Percentiles rank a stretch among this genome's conserved stretches.
Evolutionary conservation across 139 green algal genomes (phyloP).

Genomic region (Coelastrella sp.): DNA sequence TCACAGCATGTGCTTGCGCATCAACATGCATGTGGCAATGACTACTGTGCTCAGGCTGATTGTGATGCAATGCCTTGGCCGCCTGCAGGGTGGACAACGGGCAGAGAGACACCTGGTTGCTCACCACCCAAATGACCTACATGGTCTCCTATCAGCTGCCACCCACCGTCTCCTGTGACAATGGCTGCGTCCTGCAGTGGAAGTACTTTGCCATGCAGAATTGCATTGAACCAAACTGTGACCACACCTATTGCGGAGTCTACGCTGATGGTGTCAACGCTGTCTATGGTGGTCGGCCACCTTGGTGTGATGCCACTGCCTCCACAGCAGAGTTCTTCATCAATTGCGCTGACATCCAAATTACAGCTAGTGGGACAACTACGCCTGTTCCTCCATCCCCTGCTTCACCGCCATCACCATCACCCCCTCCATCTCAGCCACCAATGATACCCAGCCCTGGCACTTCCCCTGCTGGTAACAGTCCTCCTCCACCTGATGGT

Average conservation of each 20-base stretch:
- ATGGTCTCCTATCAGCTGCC: constrained; percentile 38
- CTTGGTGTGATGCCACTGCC: constrained; percentile 3
- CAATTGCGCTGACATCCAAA: constrained; percentile 35
- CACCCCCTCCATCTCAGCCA: no score
- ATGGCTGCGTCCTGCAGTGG: constrained; percentile 45
- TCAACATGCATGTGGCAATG: neutral
- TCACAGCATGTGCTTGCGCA: neutral
- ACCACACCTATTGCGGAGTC: constrained; percentile 27
- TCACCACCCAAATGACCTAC: neutral
- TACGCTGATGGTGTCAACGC: constrained; percentile 10
- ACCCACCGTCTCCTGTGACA: neutral
- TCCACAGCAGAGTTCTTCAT: constrained; percentile 22
- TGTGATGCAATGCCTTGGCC: neutral
- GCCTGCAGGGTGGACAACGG: constrained; percentile 39
- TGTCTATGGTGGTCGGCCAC: neutral
- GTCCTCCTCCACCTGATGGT: neutral
- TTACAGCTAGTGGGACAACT: neutral
- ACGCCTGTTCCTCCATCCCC: neutral
- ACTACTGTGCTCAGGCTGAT: neutral
- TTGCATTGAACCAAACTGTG: constrained; percentile 25
- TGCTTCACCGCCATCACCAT: neutral
- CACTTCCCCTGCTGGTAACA: neutral
- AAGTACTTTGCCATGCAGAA: constrained; percentile 45
- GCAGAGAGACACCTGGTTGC: constrained; percentile 41
- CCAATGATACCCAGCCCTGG: no score